Base-by-base conservation (phyloP, 2,329 filamentous ascomycete species). In the Fusarium sp. region DNA sequence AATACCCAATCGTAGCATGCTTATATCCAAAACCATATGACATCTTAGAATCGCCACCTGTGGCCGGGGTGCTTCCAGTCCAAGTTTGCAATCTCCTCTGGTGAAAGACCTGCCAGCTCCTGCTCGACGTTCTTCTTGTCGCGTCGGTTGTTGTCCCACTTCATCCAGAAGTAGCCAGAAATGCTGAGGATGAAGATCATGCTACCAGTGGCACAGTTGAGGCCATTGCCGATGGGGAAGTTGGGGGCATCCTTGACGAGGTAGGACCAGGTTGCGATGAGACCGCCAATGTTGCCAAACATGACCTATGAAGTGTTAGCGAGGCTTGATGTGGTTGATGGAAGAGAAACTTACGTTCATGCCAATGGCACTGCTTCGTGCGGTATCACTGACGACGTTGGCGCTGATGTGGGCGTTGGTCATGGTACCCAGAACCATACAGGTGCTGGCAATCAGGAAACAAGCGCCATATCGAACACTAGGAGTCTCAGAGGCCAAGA, bases 51-150 rank as follows among this genome's bases (percentile, higher is more conserved):
- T 47, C 63, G 67, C 92, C 91, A 93, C 73, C 89, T 87, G 78
- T 93, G 93, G 5, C 82, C 87, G 10, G 92, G 91, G 80, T 94
- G 91, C 74, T 85, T 88, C 90, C 90, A 93, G 77, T 93, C 91
- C 69, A 93, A 77, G 75, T 90, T 88, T 71, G 89, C 85, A 21
- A 92, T 82, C 75, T 90, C 83, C 75, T 85, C 79, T 71, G 84
- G 79, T n/a, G 82, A 84, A 78, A 91, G 73, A 0, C 90, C 90
- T 0, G 85, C 85, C 75, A 93, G 77, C 73, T 89, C 89, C 35
- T 83, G 80, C 78, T 90, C 89, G 8, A 89, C 82, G 77, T 89
- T 86, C 47, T 85, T 84, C n/a, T 75, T 77, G 25, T 88, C 88
- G 23, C 92, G 85, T 75, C 84, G 86, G 78, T 83, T 86, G 77